Conservation (phyloP, 1,284 basidiomycete genomes). For the Ustanciosporium gigantosporum region DNA sequence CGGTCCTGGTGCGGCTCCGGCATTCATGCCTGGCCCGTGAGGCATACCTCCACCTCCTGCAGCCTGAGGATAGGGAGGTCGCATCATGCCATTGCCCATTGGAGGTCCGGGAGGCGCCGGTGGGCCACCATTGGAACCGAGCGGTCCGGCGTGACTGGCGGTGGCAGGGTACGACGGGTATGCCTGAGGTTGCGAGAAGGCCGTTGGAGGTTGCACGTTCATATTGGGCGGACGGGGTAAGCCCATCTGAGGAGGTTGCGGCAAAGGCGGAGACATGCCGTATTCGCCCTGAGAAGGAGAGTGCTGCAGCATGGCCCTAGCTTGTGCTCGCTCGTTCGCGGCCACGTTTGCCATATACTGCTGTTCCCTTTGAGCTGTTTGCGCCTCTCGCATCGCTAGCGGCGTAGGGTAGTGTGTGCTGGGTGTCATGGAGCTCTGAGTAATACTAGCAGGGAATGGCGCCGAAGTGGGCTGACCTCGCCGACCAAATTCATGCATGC, state of each 20-base stretch:
- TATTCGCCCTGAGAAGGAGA: constrained; percentile 24
- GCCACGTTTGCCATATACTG: constrained; percentile 48
- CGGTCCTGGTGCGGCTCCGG: not conserved
- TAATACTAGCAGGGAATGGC: constrained; percentile 50
- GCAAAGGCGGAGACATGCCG: not conserved
- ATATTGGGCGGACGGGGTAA: constrained; percentile 20
- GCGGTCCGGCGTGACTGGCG: constrained; percentile 8
- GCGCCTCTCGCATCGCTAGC: constrained; percentile 53
- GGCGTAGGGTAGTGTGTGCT: constrained; percentile 53
- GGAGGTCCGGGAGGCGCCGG: not conserved
- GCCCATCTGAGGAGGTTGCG: constrained; percentile 1
- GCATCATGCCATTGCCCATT: constrained; percentile 14
- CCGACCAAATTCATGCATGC: constrained; percentile 35
- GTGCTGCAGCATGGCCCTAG: constrained; percentile 23
- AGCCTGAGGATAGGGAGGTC: constrained; percentile 5
- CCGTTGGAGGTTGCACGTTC: constrained; percentile 5
- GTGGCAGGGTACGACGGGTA: constrained; percentile 36
- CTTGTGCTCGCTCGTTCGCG: constrained; percentile 37
- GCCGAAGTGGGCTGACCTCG: constrained; percentile 54
- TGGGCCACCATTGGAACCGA: not conserved
- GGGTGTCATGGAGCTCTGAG: constrained; percentile 35
- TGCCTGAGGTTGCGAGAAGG: constrained; percentile 18
- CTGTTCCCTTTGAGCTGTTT: constrained; percentile 51
- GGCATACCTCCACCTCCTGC: not conserved
- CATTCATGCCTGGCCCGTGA: not conserved